phyloP scores from a whole-genome alignment of 306 rosid species.

The Urtica urens region DNA sequence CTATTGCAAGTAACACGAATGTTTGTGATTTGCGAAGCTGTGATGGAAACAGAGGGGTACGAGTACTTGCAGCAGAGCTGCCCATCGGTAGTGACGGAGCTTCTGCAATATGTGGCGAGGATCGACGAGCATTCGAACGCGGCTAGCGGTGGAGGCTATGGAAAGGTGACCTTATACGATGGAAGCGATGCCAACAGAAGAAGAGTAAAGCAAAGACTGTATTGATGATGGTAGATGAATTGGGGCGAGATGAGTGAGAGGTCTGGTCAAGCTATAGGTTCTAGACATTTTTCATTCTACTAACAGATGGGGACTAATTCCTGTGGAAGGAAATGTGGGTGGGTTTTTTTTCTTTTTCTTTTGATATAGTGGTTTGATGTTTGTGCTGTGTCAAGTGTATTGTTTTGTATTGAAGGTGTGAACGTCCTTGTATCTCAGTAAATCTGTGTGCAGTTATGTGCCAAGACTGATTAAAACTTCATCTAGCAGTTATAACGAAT shows the following conservation, averaged over 20 bases:
- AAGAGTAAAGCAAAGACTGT: constrained; percentile 65
- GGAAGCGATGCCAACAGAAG: constrained; percentile 67
- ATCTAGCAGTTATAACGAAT: no score
- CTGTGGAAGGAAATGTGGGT: constrained; percentile 3
- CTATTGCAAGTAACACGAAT: not conserved
- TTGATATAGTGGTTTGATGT: not conserved
- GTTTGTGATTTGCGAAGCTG: constrained; percentile 45
- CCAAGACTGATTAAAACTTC: no score
- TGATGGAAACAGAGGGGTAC: constrained; percentile 82
- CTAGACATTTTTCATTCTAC: constrained; percentile 13
- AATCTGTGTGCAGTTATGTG: constrained; percentile 19
- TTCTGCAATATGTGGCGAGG: constrained; percentile 40
- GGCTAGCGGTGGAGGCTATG: constrained; percentile 20
- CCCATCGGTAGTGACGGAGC: constrained; percentile 52
- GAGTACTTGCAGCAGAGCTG: constrained; percentile 70
- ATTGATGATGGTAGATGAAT: constrained; percentile 21
- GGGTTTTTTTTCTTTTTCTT: constrained; percentile 1
- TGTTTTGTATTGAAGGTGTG: not conserved
- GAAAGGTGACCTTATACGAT: constrained; percentile 29
- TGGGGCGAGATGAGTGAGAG: not conserved
- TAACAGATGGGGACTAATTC: constrained; percentile 24
- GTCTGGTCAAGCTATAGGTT: constrained; percentile 10
- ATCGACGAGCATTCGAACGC: constrained; percentile 43
- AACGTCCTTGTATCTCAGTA: not conserved
- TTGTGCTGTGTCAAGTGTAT: not conserved